phyloP scores from a whole-genome alignment of 352 stramenopile species.

The Pilasporangium apinafurcum region DNA sequence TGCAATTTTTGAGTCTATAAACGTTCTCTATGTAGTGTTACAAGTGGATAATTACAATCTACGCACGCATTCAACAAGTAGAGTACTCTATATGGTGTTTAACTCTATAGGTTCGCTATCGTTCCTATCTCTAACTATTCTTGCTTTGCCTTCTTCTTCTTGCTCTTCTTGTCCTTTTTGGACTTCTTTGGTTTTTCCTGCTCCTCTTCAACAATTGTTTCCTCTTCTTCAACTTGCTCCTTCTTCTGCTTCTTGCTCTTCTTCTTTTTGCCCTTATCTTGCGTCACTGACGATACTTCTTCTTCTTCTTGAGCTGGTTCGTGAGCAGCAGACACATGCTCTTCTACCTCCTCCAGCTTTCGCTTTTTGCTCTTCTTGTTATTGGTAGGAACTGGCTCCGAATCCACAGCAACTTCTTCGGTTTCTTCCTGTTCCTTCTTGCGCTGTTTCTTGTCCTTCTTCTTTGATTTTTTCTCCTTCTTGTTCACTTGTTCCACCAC shows the following conservation, averaged over 20 bases:
- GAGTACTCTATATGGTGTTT: too few relatives aligned
- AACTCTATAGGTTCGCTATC: constrained; percentile 25
- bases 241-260: constrained; percentile 17
- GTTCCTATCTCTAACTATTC: constrained; percentile 11
- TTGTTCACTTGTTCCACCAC: constrained; percentile 1
- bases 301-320: constrained; percentile 4
- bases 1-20: too few relatives aligned
- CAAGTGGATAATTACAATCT: too few relatives aligned
- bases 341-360: constrained; percentile 12
- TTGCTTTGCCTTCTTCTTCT: constrained; percentile 23
- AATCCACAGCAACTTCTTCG: constrained; percentile 7
- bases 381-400: constrained; percentile 9
- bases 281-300: too few relatives aligned
- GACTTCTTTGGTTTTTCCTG: constrained; percentile 5
- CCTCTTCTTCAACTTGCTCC: neutral
- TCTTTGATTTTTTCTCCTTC: constrained; percentile 13
- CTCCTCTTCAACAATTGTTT: neutral
- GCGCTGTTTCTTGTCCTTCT: constrained; percentile 28
- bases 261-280: constrained; percentile 2
- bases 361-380: constrained; percentile 21
- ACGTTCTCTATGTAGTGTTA: too few relatives aligned
- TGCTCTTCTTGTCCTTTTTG: constrained; percentile 15
- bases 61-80: too few relatives aligned
- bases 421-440: constrained; percentile 9
- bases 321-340: constrained; percentile 1